Percentiles rank a stretch among this genome's conserved stretches.
These are phyloP conservation scores for Darksidea phi DNA, from an alignment of 495 filamentous ascomycete genomes.

Conservation along the genomic window DNA sequence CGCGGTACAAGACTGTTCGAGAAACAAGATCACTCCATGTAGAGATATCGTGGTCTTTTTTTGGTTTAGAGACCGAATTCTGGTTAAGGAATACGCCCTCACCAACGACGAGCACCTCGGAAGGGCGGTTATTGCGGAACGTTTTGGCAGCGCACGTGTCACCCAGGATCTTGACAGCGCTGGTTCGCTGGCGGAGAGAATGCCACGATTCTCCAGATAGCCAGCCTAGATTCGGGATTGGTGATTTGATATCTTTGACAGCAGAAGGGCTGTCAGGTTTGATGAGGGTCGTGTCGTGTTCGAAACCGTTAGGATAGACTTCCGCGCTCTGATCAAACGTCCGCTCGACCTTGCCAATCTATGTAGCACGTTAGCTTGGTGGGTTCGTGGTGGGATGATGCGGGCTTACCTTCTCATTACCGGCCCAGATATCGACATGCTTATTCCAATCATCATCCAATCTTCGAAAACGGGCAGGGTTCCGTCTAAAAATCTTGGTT, in stretches of 20 bases:
- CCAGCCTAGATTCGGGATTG: slow-evolving; percentile 16
- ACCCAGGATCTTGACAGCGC: slow-evolving; percentile 14
- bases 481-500: neutral
- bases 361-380: neutral
- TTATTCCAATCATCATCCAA: slow-evolving; percentile 20
- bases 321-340: slow-evolving; percentile 10
- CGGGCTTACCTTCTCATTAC: slow-evolving; percentile 5
- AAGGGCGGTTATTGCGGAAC: slow-evolving; percentile 3
- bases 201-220: slow-evolving; percentile 16
- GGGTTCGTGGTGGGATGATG: neutral
- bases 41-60: neutral
- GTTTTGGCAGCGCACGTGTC: slow-evolving; percentile 13
- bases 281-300: slow-evolving; percentile 18
- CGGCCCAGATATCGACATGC: slow-evolving; percentile 22
- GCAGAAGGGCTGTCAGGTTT: slow-evolving; percentile 1
- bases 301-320: slow-evolving; percentile 19
- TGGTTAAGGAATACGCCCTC: slow-evolving; percentile 25
- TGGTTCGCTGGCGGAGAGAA: slow-evolving; percentile 9
- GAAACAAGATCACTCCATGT: slow-evolving; percentile 11
- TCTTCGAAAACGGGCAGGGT: neutral
- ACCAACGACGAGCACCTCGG: slow-evolving; percentile 18
- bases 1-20: slow-evolving; percentile 13
- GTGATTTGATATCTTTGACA: slow-evolving; percentile 2
- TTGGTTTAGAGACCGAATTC: neutral
- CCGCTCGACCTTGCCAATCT: slow-evolving; percentile 7